Conservation (phyloP, 1,139 yeast genomes). For the Saccharomyces hybrid region DNA sequence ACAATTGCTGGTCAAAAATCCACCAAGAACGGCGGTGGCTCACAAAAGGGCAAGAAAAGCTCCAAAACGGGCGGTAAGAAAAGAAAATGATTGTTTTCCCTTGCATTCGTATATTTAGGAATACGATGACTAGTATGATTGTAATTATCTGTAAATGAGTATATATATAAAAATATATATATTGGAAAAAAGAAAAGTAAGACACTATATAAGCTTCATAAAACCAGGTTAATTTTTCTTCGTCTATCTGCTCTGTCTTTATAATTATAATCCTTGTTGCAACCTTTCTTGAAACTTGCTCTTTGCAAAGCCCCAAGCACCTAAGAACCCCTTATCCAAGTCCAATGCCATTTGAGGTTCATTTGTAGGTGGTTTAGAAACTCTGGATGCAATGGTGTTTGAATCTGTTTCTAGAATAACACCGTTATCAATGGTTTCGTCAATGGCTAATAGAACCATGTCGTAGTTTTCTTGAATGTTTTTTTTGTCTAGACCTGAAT, state of each 20-base stretch:
- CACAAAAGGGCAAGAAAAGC: constrained; percentile 3
- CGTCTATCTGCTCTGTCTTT: not conserved
- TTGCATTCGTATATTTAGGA: too few relatives aligned
- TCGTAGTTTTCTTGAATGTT: constrained; percentile 80
- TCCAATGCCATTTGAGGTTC: constrained; percentile 67
- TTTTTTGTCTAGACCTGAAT: constrained; percentile 69
- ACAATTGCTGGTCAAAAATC: constrained; percentile 34
- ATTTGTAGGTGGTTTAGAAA: constrained; percentile 70
- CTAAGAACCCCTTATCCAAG: constrained; percentile 79
- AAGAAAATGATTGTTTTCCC: not conserved
- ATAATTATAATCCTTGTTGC: constrained; percentile 48
- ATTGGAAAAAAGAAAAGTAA: not conserved
- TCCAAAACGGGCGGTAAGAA: not conserved
- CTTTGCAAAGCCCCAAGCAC: constrained; percentile 85
- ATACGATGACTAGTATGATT: not conserved
- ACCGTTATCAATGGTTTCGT: constrained; percentile 90
- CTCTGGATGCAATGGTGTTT: constrained; percentile 78
- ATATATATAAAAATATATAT: not conserved
- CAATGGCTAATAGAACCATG: constrained; percentile 75
- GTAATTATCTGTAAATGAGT: not conserved
- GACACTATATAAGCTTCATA: not conserved
- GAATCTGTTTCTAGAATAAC: constrained; percentile 87
- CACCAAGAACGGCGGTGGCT: not conserved
- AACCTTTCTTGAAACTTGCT: constrained; percentile 80
- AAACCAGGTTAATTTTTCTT: not conserved